phyloP scores from a whole-genome alignment of 805 yeast species.

The Metschnikowia anglica region DNA sequence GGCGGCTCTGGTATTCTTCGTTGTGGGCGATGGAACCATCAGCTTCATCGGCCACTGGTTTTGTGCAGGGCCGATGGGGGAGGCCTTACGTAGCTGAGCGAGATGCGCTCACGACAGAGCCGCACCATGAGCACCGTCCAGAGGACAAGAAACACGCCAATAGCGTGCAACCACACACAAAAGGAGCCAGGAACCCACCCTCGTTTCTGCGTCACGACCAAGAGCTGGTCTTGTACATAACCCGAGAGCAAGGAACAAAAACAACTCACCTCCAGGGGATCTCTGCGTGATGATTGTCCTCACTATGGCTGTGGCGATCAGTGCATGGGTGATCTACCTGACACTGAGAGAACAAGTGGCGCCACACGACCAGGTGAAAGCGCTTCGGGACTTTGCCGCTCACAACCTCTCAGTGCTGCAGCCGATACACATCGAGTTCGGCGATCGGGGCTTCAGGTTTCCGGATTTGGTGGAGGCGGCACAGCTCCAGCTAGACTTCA shows the following conservation, averaged over 20 bases:
- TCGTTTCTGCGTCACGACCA: no score
- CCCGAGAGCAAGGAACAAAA: no score
- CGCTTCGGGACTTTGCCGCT: constrained; percentile 14
- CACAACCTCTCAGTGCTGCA: constrained; percentile 19
- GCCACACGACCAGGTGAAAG: constrained; percentile 4
- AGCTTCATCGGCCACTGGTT: no score
- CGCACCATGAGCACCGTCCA: no score
- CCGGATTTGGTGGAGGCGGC: constrained; percentile 65
- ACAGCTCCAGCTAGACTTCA: constrained; percentile 34
- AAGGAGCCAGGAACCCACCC: no score
- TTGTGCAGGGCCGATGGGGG: no score
- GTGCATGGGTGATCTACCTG: constrained; percentile 8
- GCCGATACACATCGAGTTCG: constrained; percentile 28
- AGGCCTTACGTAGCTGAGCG: no score
- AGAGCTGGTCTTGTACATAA: no score
- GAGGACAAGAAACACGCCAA: no score
- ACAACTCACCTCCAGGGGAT: background rate
- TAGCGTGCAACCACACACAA: no score
- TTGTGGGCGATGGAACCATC: no score
- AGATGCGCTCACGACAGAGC: no score
- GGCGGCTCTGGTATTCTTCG: background rate
- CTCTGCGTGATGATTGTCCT: constrained; percentile 8
- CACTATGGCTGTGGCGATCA: constrained; percentile 5
- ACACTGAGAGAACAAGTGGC: background rate
- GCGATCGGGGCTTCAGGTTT: constrained; percentile 48